A percentile compares a stretch with the other conserved stretches of the same genome.
Evolutionary conservation across 208 protist species (phyloP).

Genomic region (Leishmania lainsoni): DNA sequence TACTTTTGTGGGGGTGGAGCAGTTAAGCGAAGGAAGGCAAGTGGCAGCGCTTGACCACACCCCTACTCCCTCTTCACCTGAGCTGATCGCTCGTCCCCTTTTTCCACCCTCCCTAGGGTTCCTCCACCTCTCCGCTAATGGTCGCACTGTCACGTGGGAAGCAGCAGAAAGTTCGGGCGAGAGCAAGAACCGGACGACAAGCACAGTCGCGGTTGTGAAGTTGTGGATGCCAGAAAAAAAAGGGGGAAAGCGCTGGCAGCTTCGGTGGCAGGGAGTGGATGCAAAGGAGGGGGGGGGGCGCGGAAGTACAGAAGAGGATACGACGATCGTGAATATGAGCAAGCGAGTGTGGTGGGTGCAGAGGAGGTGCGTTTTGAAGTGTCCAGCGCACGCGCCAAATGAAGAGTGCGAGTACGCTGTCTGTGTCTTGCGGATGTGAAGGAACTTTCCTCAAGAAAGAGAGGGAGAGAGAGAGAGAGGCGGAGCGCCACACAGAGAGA

Average conservation of each 20-base stretch:
- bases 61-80: too few relatives aligned
- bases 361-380: too few relatives aligned
- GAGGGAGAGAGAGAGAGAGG: too few relatives aligned
- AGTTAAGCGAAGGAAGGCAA: too few relatives aligned
- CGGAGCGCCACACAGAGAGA: too few relatives aligned
- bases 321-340: background rate
- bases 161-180: background rate
- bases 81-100: slow-evolving; percentile 10
- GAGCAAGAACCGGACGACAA: background rate
- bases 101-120: slow-evolving; percentile 12
- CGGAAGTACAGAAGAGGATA: background rate
- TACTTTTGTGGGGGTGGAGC: too few relatives aligned
- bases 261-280: background rate
- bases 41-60: too few relatives aligned
- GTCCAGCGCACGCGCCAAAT: too few relatives aligned
- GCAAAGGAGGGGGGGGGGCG: background rate
- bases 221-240: background rate
- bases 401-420: too few relatives aligned
- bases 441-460: too few relatives aligned
- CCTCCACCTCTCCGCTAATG: background rate
- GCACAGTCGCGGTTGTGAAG: background rate
- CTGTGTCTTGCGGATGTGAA: too few relatives aligned
- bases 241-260: background rate
- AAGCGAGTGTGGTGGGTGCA: too few relatives aligned
- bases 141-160: background rate